These are phyloP conservation scores for Tolypocladium guangdongense DNA, from an alignment of 2,329 filamentous ascomycete genomes.

Conservation along the genomic window DNA sequence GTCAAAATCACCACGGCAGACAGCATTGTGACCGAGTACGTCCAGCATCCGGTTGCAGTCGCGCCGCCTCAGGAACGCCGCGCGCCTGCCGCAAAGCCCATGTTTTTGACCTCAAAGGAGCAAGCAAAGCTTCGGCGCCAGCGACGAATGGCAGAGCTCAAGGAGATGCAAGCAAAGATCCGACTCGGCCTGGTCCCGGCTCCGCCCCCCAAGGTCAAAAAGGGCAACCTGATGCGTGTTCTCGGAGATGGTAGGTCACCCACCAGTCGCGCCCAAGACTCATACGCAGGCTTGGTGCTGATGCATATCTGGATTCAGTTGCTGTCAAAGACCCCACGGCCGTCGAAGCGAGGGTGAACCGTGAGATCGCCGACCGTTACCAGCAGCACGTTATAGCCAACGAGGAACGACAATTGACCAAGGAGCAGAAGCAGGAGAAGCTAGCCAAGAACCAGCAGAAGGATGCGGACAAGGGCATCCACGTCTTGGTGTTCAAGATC, in stretches of 20 bases:
- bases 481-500: slow-evolving; percentile 81
- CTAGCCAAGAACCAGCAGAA: slow-evolving; percentile 71
- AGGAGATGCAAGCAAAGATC: slow-evolving; percentile 95
- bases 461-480: slow-evolving; percentile 78
- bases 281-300: background rate
- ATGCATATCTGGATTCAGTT: slow-evolving; percentile 14
- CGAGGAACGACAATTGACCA: slow-evolving; percentile 75
- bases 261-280: background rate
- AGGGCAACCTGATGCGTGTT: slow-evolving; percentile 94
- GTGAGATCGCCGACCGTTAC: slow-evolving; percentile 80
- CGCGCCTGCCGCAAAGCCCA: slow-evolving; percentile 67
- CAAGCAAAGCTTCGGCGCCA: slow-evolving; percentile 85
- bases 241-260: slow-evolving; percentile 60
- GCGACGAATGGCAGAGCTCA: slow-evolving; percentile 81
- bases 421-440: slow-evolving; percentile 81
- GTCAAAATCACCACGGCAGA: slow-evolving; percentile 71
- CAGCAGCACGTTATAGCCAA: slow-evolving; percentile 69
- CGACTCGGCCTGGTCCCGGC: slow-evolving; percentile 80
- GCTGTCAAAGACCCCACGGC: slow-evolving; percentile 92
- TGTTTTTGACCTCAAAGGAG: slow-evolving; percentile 86
- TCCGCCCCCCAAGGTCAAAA: slow-evolving; percentile 91
- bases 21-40: slow-evolving; percentile 77
- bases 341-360: slow-evolving; percentile 87
- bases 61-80: slow-evolving; percentile 87
- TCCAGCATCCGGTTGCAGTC: slow-evolving; percentile 86